A percentile compares a stretch with the other conserved stretches of the same genome.
Evolutionary conservation across 129 eudicot species (phyloP).

Genomic region (Gnaphalium uliginosum): DNA sequence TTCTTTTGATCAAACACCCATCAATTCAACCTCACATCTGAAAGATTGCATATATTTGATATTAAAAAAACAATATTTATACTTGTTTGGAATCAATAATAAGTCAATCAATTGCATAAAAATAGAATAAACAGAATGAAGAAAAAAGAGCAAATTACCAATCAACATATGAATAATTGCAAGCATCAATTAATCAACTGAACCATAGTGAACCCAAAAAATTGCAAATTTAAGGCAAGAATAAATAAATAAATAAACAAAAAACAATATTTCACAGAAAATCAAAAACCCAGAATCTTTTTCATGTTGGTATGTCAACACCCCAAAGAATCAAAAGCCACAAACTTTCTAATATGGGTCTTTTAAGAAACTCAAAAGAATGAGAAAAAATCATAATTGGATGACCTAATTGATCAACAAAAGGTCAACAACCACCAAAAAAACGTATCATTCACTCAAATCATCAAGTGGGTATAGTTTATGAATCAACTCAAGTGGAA

Average conservation of each 20-base stretch:
- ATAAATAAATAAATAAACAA: constrained; percentile 1
- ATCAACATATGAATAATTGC: constrained; percentile 21
- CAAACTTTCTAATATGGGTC: constrained; percentile 23
- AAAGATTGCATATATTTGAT: constrained; percentile 17
- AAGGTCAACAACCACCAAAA: constrained; percentile 40
- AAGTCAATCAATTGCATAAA: neutral
- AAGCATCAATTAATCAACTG: constrained; percentile 21
- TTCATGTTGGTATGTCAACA: constrained; percentile 29
- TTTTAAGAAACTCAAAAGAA: constrained; percentile 25
- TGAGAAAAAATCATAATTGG: neutral
- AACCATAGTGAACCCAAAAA: constrained; percentile 19
- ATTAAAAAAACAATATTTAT: neutral
- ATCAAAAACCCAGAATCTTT: constrained; percentile 20
- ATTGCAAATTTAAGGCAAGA: constrained; percentile 19
- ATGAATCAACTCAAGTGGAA: constrained; percentile 33
- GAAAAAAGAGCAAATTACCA: constrained; percentile 19
- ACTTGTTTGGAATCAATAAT: constrained; percentile 16
- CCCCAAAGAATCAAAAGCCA: constrained; percentile 11
- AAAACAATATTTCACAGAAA: constrained; percentile 3
- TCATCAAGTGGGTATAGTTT: constrained; percentile 26
- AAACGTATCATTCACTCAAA: constrained; percentile 36
- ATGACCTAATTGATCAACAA: constrained; percentile 29
- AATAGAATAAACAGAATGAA: neutral
- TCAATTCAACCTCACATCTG: constrained; percentile 32
- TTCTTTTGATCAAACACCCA: constrained; percentile 29